Evolutionary conservation across 1,139 yeast species (phyloP).

Genomic region (Pichia sp.): DNA sequence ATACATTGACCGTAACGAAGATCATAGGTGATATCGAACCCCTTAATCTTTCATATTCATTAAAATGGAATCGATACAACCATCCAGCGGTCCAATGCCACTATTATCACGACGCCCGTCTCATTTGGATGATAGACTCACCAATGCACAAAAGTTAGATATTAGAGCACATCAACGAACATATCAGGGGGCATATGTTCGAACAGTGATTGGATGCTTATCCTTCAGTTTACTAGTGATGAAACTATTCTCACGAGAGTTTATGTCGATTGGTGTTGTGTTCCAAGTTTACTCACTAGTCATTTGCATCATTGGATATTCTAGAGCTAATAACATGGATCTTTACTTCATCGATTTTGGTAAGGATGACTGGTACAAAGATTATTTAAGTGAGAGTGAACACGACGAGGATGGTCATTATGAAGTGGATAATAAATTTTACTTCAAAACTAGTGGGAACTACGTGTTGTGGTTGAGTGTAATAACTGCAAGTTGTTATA

Average conservation of each 20-base stretch:
- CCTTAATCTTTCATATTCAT: no score
- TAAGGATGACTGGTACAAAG: constrained; percentile 19
- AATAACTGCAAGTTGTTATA: constrained; percentile 41
- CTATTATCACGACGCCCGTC: constrained; percentile 24
- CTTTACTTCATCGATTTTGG: constrained; percentile 32
- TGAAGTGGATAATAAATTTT: constrained; percentile 18
- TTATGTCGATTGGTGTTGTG: constrained; percentile 45
- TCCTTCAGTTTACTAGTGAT: constrained; percentile 34
- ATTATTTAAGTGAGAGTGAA: constrained; percentile 2
- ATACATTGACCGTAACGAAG: no score
- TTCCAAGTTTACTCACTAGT: constrained; percentile 46
- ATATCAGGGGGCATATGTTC: constrained; percentile 53
- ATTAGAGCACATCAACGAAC: constrained; percentile 56
- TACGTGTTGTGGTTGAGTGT: constrained; percentile 37
- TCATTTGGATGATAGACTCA: constrained; percentile 20
- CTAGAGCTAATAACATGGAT: constrained; percentile 39
- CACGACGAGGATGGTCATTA: constrained; percentile 18
- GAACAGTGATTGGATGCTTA: constrained; percentile 39
- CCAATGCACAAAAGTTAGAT: constrained; percentile 39
- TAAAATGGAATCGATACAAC: no score
- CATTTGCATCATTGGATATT: constrained; percentile 41
- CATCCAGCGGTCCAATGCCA: no score
- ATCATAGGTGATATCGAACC: no score
- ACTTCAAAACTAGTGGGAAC: constrained; percentile 46
- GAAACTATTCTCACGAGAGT: constrained; percentile 46